Conservation (phyloP, 495 filamentous ascomycete genomes). For the Wilcoxina mikolae region DNA sequence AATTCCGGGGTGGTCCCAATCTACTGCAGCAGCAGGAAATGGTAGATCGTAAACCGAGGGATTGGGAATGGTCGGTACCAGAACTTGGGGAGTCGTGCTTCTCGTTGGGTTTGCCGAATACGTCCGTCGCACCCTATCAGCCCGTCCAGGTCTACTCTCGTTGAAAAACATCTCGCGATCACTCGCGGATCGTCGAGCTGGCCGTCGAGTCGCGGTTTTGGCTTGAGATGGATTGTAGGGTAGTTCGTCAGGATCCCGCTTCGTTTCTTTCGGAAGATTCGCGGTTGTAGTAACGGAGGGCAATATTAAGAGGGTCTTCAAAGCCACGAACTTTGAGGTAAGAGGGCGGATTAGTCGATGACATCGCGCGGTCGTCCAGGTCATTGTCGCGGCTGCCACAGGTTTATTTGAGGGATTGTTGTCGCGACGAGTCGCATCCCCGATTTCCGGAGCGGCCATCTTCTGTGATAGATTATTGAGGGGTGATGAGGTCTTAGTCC, state of each 20-base stretch:
- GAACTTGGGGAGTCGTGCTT: neutral
- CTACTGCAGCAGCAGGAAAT: neutral
- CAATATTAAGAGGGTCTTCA: neutral
- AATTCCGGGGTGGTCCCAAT: neutral
- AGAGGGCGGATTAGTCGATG: slow-evolving; percentile 31
- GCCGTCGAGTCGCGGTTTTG: neutral
- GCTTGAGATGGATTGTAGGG: neutral
- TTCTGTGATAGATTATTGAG: neutral
- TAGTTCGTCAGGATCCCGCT: neutral
- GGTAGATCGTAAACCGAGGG: neutral
- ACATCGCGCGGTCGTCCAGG: slow-evolving; percentile 32
- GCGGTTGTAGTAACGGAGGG: neutral
- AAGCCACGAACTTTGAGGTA: slow-evolving; percentile 24
- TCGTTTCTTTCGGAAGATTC: neutral
- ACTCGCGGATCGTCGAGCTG: neutral
- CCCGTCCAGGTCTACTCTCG: neutral
- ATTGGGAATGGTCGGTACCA: neutral
- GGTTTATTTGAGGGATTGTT: neutral
- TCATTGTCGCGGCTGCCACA: neutral
- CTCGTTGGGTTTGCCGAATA: slow-evolving; percentile 8
- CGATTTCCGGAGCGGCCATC: neutral
- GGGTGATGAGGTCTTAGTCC: neutral
- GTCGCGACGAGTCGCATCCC: neutral
- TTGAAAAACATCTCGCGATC: neutral
- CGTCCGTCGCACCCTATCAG: slow-evolving; percentile 11